Percentiles rank a stretch among this genome's conserved stretches.
phyloP scores from a whole-genome alignment of 2,329 filamentous ascomycete genomes.

The Penicillium sp. region DNA sequence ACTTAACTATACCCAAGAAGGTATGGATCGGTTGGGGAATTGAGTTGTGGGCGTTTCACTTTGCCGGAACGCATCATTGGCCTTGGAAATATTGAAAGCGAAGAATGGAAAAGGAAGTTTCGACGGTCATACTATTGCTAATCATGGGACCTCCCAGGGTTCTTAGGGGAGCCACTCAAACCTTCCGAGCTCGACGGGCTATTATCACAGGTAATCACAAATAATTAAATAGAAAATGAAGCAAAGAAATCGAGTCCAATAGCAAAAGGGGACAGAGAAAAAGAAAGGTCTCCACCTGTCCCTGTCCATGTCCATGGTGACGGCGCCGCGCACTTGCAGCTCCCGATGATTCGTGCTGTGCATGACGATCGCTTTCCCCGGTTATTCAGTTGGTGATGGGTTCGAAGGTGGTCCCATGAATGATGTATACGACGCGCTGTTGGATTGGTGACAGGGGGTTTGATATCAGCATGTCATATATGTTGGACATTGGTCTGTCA shows the following conservation, averaged over 20 bases:
- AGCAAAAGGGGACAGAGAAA: not conserved
- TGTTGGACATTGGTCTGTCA: not conserved
- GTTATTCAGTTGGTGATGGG: slow-evolving; percentile 2
- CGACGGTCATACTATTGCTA: not conserved
- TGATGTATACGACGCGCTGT: too few species aligned
- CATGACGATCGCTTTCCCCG: slow-evolving; percentile 18
- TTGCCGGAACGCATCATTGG: not conserved
- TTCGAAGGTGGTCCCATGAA: not conserved
- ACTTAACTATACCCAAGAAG: slow-evolving; percentile 11
- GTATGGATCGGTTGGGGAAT: slow-evolving; percentile 14
- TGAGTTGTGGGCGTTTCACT: not conserved
- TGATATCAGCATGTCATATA: not conserved
- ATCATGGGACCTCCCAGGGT: not conserved
- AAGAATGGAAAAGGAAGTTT: not conserved
- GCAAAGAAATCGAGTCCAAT: not conserved
- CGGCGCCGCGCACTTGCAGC: slow-evolving; percentile 25
- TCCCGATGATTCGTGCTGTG: slow-evolving; percentile 20
- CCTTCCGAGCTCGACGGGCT: not conserved
- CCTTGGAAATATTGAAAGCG: not conserved
- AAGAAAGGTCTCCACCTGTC: slow-evolving; percentile 21
- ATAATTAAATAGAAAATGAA: not conserved
- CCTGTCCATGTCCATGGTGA: slow-evolving; percentile 29
- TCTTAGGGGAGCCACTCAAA: not conserved
- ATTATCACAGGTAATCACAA: not conserved
- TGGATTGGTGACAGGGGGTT: slow-evolving; percentile 1